These are phyloP conservation scores for Priceomyces fermenticarens DNA, from an alignment of 805 yeast species.

Conservation along the genomic window DNA sequence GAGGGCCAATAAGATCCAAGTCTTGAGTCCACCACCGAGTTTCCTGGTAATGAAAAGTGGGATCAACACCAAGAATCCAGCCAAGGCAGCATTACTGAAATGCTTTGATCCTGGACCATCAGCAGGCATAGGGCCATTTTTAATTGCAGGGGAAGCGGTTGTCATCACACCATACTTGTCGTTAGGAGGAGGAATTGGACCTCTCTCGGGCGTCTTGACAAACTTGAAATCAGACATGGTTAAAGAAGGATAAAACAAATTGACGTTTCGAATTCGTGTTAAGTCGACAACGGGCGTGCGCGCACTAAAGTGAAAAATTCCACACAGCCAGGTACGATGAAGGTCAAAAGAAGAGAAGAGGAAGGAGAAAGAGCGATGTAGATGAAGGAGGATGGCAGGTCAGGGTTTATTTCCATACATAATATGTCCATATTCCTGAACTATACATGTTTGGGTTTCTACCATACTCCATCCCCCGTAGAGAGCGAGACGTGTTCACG, in stretches of 20 bases:
- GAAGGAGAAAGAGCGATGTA: not conserved
- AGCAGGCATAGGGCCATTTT: conserved; percentile 85
- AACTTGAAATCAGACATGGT: conserved; percentile 49
- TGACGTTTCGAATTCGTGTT: not conserved
- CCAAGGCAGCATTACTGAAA: conserved; percentile 60
- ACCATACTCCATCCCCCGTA: no score
- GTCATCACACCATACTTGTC: conserved; percentile 36
- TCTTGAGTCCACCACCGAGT: conserved; percentile 66
- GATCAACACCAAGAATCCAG: conserved; percentile 47
- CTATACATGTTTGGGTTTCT: no score
- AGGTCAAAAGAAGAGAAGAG: conserved; percentile 1
- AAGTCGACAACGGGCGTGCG: not conserved
- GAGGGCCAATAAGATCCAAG: conserved; percentile 59
- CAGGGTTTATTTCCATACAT: no score
- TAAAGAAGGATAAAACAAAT: not conserved
- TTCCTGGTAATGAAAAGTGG: conserved; percentile 65
- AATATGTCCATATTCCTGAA: no score
- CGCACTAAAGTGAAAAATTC: not conserved
- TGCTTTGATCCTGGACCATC: conserved; percentile 85
- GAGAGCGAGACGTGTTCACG: no score
- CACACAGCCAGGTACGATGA: not conserved
- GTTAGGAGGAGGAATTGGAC: conserved; percentile 27
- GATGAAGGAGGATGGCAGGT: no score
- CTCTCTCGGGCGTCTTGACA: conserved; percentile 53
- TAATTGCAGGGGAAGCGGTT: conserved; percentile 61